Evolutionary conservation across 768 basidiomycete genomes (phyloP), one percentile per base, ranked within the genome.

Genomic region (Suillus weaverae): DNA sequence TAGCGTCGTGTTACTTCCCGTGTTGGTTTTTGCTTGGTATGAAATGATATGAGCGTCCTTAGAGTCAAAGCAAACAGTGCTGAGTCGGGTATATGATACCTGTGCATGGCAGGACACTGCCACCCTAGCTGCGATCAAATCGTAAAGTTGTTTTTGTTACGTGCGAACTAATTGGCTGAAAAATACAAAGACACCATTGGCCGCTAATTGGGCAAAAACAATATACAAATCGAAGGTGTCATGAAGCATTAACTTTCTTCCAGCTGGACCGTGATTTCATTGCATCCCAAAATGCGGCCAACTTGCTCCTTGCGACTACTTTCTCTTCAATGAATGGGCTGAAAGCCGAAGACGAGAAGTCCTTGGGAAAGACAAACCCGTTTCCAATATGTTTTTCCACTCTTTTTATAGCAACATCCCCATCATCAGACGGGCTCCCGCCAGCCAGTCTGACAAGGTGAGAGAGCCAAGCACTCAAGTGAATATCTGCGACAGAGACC

Each of bases 401-500:
- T 71, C 83, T 87, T 60, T 67, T 75, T 13, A 87, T 77, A 7
- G 80, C 82, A 1, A 73, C 75, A 46, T 81, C 76, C 2, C 91
- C 87, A 67, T 85, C 81, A 46, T 89, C 85, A 6, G 67, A 74
- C 1, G 69, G 72, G 32, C 73, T 73, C 0, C 85, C 91, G 2
- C 89, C 90, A 1, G 84, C 79, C 22, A 92, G 79, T 59, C 70
- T 73, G 26, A 87, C 84, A 5, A 94, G 68, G 33, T 86, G 83
- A 11, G 85, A 77, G 38, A 95, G 72, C 92, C 92, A 96, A 33
- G 86, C 87, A 10, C 86, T 87, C 22, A 94, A 83, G 71, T 94
- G 93, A 62, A 94, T 78, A 72, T 95, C 94, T 16, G 89, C 91
- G 55, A 93, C 77, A 7, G 89, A 92, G 69, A 94, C 74, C 67